Evolutionary conservation across 202 grass and related monocot genomes (phyloP).

Genomic region (Dendrocalamus latiflorus): DNA sequence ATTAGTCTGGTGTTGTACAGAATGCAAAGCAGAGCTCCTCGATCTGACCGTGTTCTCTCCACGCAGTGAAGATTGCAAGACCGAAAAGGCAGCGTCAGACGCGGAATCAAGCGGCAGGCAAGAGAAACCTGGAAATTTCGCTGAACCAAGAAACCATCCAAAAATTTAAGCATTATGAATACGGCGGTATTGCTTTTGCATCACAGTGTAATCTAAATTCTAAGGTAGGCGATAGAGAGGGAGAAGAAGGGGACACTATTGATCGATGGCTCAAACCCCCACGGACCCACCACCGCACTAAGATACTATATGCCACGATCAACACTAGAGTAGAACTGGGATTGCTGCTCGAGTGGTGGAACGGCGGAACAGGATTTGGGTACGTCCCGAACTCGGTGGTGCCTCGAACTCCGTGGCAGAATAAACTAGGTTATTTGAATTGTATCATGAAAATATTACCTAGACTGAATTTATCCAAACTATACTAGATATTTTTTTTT

Average conservation of each 20-base stretch:
- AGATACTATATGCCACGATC: neutral
- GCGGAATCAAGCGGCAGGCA: neutral
- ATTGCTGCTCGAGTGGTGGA: neutral
- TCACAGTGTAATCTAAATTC: neutral
- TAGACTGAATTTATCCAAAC: too few species aligned
- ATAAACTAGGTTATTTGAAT: too few species aligned
- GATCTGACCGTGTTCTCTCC: neutral
- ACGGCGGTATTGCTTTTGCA: neutral
- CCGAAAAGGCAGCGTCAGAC: neutral
- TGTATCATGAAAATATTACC: too few species aligned
- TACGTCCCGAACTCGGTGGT: fast-evolving
- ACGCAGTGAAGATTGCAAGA: neutral
- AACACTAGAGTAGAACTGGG: neutral
- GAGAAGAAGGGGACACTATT: neutral
- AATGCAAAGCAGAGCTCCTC: neutral
- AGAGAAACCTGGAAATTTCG: neutral
- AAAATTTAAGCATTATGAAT: neutral
- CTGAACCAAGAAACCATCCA: neutral
- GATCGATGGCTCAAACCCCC: neutral
- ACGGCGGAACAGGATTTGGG: too few species aligned
- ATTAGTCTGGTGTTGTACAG: neutral
- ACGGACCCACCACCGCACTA: neutral
- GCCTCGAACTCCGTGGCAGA: fast-evolving
- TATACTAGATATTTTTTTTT: too few species aligned
- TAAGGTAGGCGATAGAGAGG: neutral